A percentile compares a stretch with the other conserved stretches of the same genome.
Conservation (phyloP, 768 basidiomycete genomes). For the Phaeotremella skinneri region DNA sequence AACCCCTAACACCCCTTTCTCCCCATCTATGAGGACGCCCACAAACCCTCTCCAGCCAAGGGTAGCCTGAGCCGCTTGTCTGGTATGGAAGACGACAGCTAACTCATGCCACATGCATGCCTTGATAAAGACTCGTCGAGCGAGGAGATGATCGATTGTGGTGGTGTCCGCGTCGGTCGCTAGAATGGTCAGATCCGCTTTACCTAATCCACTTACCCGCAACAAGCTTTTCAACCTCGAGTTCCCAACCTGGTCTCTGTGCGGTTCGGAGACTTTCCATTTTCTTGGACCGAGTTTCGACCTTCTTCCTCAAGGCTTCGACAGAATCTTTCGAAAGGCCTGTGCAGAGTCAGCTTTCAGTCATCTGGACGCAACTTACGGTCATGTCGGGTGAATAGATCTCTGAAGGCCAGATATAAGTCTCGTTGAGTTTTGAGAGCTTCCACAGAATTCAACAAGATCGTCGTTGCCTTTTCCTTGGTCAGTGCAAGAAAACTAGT, state of each 20-base stretch:
- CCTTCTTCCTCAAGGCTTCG: constrained; percentile 79
- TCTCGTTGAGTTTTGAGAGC: constrained; percentile 69
- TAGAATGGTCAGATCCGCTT: too few species aligned
- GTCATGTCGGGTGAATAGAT: constrained; percentile 81
- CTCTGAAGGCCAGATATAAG: constrained; percentile 79
- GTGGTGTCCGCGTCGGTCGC: constrained; percentile 82
- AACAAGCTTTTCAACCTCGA: constrained; percentile 74
- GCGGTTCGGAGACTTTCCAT: constrained; percentile 69
- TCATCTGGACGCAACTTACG: constrained; percentile 52
- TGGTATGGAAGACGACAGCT: constrained; percentile 85
- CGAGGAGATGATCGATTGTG: constrained; percentile 69
- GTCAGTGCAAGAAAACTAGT: not conserved
- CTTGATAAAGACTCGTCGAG: constrained; percentile 79
- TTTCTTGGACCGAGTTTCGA: constrained; percentile 71
- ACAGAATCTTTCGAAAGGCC: constrained; percentile 79
- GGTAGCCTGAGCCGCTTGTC: constrained; percentile 78
- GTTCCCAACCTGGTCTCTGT: constrained; percentile 79
- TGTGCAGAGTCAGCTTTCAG: constrained; percentile 3
- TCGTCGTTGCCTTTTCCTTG: constrained; percentile 16
- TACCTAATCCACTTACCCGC: constrained; percentile 27
- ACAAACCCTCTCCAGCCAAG: constrained; percentile 70
- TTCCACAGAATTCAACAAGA: constrained; percentile 38
- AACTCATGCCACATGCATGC: constrained; percentile 95
- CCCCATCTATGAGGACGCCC: constrained; percentile 68
- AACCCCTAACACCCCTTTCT: constrained; percentile 63